Percentiles rank a stretch among this genome's conserved stretches.
Evolutionary conservation across 257 asterid species (phyloP).

Genomic region (Solanum chilense): DNA sequence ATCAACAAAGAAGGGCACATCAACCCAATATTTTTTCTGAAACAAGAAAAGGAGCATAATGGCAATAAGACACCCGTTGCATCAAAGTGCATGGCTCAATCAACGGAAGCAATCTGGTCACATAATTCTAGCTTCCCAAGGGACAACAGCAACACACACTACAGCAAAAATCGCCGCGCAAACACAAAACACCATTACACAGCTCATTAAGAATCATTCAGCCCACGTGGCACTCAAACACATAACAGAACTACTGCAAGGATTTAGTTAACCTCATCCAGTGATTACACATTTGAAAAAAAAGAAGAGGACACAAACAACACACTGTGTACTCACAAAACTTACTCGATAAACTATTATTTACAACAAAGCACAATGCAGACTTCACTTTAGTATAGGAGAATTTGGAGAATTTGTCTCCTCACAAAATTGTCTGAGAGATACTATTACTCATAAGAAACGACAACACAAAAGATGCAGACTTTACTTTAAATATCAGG

Average conservation of each 20-base stretch:
- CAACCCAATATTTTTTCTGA: background rate
- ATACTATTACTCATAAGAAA: background rate
- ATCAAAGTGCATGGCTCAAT: background rate
- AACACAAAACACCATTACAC: background rate
- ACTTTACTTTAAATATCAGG: background rate
- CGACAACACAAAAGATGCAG: background rate
- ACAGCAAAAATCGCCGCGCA: background rate
- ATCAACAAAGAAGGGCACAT: background rate
- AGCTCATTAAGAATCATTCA: background rate
- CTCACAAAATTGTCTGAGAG: background rate
- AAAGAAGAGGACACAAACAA: background rate
- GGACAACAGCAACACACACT: background rate
- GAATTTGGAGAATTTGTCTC: background rate
- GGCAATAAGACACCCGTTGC: background rate
- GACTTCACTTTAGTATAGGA: background rate
- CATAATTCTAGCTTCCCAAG: background rate
- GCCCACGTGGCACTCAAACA: background rate
- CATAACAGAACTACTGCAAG: background rate
- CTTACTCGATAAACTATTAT: background rate
- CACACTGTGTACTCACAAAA: background rate
- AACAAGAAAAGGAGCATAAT: background rate
- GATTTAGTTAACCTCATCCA: background rate
- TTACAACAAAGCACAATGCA: background rate
- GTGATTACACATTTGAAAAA: background rate
- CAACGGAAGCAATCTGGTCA: background rate